Conservation (phyloP, 495 filamentous ascomycete genomes). For the Aspergillus steynii region DNA sequence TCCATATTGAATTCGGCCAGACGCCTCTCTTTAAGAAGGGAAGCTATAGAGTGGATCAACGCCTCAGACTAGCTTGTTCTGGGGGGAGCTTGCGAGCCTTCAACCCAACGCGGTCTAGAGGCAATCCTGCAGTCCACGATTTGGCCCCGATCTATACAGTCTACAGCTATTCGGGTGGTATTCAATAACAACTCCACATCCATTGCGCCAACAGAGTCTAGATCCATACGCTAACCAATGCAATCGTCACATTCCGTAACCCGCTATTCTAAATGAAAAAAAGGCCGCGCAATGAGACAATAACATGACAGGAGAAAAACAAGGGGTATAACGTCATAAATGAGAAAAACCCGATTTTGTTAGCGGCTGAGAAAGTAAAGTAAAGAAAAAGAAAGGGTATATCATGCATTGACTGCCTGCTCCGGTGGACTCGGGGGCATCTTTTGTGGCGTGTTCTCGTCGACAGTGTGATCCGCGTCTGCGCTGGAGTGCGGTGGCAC, state of each 20-base stretch:
- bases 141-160: too few relatives aligned
- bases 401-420: constrained; percentile 28
- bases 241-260: constrained; percentile 4
- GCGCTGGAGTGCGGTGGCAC: constrained; percentile 4
- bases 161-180: neutral
- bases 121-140: too few relatives aligned
- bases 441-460: constrained; percentile 14
- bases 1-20: too few relatives aligned
- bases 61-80: too few relatives aligned
- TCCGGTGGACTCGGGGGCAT: constrained; percentile 20
- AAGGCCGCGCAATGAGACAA: neutral
- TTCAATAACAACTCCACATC: neutral
- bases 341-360: neutral
- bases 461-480: constrained; percentile 1
- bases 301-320: constrained; percentile 3
- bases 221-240: neutral
- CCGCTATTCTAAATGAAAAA: constrained; percentile 11
- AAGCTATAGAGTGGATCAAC: too few relatives aligned
- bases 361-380: constrained; percentile 10
- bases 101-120: too few relatives aligned
- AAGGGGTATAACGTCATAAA: constrained; percentile 12
- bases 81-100: too few relatives aligned
- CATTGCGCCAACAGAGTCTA: neutral
- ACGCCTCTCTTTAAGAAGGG: too few relatives aligned
- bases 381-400: constrained; percentile 6